A percentile compares a stretch with the other conserved stretches of the same genome.
These are phyloP conservation scores for Aureobasidium sp. DNA, from an alignment of 2,329 filamentous ascomycete genomes.

Conservation along the genomic window DNA sequence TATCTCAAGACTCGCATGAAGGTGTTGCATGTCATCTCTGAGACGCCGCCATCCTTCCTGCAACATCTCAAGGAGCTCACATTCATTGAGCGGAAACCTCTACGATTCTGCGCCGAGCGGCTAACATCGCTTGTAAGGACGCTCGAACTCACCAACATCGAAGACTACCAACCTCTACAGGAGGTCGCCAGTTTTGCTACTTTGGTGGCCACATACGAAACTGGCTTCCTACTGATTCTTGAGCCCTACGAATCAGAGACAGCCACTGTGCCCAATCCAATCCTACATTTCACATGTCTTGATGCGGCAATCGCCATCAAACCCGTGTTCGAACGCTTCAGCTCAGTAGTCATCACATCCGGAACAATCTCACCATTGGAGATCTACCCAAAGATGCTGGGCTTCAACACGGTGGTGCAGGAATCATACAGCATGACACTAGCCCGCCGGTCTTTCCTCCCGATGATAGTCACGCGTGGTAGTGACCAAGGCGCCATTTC, in stretches of 20 bases:
- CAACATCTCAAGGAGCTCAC: constrained; percentile 90
- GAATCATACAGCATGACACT: constrained; percentile 98
- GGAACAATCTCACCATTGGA: constrained; percentile 94
- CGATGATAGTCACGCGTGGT: constrained; percentile 93
- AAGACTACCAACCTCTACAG: constrained; percentile 94
- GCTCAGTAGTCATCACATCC: constrained; percentile 96
- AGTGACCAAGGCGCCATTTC: constrained; percentile 91
- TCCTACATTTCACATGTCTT: constrained; percentile 94
- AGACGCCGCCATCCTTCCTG: constrained; percentile 90
- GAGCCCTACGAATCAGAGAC: constrained; percentile 95
- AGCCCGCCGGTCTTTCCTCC: constrained; percentile 86
- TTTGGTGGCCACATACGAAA: constrained; percentile 91
- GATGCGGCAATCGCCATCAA: constrained; percentile 98
- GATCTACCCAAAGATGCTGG: constrained; percentile 99
- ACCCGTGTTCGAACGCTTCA: constrained; percentile 94
- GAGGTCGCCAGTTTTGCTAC: constrained; percentile 98
- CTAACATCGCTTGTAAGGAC: constrained; percentile 91
- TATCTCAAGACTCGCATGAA: constrained; percentile 97
- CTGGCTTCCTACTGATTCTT: constrained; percentile 90
- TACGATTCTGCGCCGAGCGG: constrained; percentile 90
- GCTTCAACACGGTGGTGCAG: constrained; percentile 85
- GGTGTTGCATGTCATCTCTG: constrained; percentile 92
- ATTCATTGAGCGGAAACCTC: constrained; percentile 92
- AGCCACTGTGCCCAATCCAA: constrained; percentile 89
- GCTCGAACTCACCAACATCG: constrained; percentile 91